phyloP scores from a whole-genome alignment of 345 rosid genomes.

The Gossypium bickii region DNA sequence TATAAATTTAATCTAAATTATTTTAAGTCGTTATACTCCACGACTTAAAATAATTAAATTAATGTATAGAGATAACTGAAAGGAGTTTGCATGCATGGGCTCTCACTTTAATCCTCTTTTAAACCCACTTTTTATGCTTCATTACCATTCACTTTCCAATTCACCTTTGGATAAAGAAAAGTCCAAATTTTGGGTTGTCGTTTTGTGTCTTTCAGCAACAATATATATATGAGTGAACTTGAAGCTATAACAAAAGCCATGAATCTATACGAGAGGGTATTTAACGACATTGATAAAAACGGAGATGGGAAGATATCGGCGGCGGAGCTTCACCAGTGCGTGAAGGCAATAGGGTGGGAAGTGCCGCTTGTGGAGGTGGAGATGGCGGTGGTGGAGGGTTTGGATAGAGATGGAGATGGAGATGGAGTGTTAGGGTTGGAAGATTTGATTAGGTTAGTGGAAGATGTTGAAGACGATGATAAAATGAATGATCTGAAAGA shows the following conservation, averaged over 20 bases:
- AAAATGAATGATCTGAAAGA: conserved; percentile 37
- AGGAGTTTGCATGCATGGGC: no score
- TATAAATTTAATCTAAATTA: no score
- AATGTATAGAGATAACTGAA: no score
- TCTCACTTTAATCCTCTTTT: background rate
- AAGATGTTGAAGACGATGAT: conserved; percentile 43
- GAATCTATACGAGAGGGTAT: conserved; percentile 20
- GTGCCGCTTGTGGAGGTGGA: conserved; percentile 30
- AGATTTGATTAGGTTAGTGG: conserved; percentile 40
- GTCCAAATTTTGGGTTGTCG: background rate
- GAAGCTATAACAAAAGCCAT: background rate
- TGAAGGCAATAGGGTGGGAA: conserved; percentile 29
- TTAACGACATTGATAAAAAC: conserved; percentile 31
- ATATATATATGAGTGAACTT: background rate
- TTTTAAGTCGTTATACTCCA: no score
- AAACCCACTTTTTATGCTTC: background rate
- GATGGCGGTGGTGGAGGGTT: conserved; percentile 23
- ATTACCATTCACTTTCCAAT: conserved; percentile 1
- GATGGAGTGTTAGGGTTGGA: conserved; percentile 47
- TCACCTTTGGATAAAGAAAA: background rate
- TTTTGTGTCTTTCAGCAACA: background rate
- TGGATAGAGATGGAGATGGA: conserved; percentile 45
- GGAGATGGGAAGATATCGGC: conserved; percentile 52
- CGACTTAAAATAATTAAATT: no score
- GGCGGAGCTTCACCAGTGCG: conserved; percentile 25